phyloP scores from a whole-genome alignment of 2,329 filamentous ascomycete species.

The Botrytis paeoniae region DNA sequence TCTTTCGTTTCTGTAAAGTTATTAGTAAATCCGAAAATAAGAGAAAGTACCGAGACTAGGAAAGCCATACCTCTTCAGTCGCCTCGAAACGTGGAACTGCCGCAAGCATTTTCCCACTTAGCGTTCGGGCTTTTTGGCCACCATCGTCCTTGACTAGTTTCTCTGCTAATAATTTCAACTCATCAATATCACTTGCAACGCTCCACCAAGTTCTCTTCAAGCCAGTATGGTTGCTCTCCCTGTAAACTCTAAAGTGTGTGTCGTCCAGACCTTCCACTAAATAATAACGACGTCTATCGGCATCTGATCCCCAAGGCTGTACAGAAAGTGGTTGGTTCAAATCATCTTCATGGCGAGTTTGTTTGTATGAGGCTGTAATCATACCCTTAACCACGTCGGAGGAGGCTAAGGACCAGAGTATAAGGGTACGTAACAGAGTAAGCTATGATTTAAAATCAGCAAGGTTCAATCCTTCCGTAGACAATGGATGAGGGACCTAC shows the following conservation, averaged over 20 bases:
- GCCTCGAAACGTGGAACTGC: conserved; percentile 90
- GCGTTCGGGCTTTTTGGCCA: conserved; percentile 72
- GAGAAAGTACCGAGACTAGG: neutral
- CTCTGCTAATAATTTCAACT: conserved; percentile 70
- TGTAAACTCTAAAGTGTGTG: conserved; percentile 88
- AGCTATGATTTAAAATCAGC: conserved; percentile 14
- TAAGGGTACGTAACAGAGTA: conserved; percentile 55
- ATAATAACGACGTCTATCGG: conserved; percentile 89
- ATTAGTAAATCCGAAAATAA: conserved; percentile 24
- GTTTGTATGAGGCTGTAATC: conserved; percentile 86
- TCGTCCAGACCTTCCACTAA: conserved; percentile 92
- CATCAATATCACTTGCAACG: conserved; percentile 85
- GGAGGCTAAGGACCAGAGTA: conserved; percentile 84
- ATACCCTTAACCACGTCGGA: conserved; percentile 79
- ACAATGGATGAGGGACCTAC: conserved; percentile 49
- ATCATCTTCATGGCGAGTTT: conserved; percentile 73
- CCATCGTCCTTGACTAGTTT: conserved; percentile 76
- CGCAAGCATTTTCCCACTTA: conserved; percentile 72
- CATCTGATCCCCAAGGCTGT: conserved; percentile 86
- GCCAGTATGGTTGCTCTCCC: conserved; percentile 81
- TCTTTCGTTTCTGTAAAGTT: conserved; percentile 71
- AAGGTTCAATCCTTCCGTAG: neutral
- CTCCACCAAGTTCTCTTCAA: conserved; percentile 85
- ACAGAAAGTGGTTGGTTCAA: conserved; percentile 84
- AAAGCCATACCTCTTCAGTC: conserved; percentile 71